Conservation (phyloP, 106 monocot genomes). For the Dioscorea dumetorum region DNA sequence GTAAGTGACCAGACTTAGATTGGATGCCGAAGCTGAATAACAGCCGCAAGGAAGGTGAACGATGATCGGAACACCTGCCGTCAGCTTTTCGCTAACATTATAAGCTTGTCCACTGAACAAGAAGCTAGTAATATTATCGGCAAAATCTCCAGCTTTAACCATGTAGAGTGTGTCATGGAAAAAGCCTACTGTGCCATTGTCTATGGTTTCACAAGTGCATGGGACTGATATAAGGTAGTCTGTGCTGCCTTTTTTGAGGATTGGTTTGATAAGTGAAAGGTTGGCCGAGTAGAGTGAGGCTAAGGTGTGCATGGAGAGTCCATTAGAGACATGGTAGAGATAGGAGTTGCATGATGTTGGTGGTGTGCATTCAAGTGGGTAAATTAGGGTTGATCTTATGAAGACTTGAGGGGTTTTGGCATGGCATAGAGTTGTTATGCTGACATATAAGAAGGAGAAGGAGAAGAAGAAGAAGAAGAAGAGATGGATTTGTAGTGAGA, state of each 20-base stretch:
- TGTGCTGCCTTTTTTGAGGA: neutral
- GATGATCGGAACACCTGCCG: neutral
- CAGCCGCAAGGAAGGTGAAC: slow-evolving; percentile 29
- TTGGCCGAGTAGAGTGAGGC: slow-evolving; percentile 11
- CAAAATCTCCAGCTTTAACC: slow-evolving; percentile 14
- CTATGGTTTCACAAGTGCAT: slow-evolving; percentile 17
- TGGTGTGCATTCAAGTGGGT: neutral
- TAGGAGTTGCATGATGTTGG: slow-evolving; percentile 19
- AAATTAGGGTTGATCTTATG: no score
- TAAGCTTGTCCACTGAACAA: slow-evolving; percentile 37
- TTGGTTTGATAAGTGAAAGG: slow-evolving; percentile 1
- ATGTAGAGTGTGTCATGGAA: slow-evolving; percentile 28
- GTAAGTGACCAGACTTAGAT: slow-evolving; percentile 10
- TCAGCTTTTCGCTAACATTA: neutral
- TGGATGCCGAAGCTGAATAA: neutral
- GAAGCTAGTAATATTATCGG: neutral
- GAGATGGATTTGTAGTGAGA: no score
- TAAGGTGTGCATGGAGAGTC: neutral
- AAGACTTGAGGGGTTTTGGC: no score
- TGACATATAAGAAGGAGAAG: no score
- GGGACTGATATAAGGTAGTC: slow-evolving; percentile 32
- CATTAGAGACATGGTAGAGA: slow-evolving; percentile 21
- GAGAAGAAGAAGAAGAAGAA: no score
- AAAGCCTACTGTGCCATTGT: neutral
- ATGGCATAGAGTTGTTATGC: no score